Evolutionary conservation across 202 grass and related monocot species (phyloP).

Genomic region (Musa balbisiana): DNA sequence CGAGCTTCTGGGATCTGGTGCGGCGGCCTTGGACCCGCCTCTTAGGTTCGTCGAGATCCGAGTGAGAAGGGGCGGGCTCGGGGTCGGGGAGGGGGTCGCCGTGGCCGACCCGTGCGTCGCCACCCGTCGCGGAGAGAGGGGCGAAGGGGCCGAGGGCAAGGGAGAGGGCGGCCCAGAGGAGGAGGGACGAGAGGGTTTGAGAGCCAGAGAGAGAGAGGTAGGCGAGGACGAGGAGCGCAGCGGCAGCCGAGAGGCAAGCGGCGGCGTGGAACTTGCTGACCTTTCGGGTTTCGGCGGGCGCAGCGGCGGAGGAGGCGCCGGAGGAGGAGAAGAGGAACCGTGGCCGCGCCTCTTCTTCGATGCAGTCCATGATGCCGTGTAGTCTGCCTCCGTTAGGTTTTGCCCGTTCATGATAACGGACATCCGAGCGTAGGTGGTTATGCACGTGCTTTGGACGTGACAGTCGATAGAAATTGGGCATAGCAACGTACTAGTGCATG

Average conservation of each 20-base stretch:
- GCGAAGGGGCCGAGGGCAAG: slow-evolving; percentile 67
- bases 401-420: too few relatives aligned
- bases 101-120: slow-evolving; percentile 49
- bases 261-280: slow-evolving; percentile 34
- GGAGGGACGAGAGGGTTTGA: slow-evolving; percentile 40
- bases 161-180: slow-evolving; percentile 50
- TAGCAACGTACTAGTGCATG: too few relatives aligned
- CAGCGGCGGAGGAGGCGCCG: background rate
- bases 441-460: too few relatives aligned
- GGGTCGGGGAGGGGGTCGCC: slow-evolving; percentile 34
- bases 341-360: slow-evolving; percentile 60
- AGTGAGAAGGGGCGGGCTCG: slow-evolving; percentile 12
- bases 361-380: slow-evolving; percentile 48
- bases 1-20: slow-evolving; percentile 14
- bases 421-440: too few relatives aligned
- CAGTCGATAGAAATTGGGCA: too few relatives aligned
- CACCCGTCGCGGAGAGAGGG: slow-evolving; percentile 48
- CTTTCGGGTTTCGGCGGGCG: background rate
- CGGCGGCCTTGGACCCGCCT: slow-evolving; percentile 30
- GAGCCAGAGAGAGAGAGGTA: slow-evolving; percentile 36
- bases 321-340: slow-evolving; percentile 32
- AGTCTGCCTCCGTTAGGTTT: too few relatives aligned
- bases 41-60: slow-evolving; percentile 20
- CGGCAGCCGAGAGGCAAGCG: slow-evolving; percentile 30
- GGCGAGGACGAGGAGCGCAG: slow-evolving; percentile 33